Evolutionary conservation across 441 rosid genomes (phyloP).

Genomic region (Oxalis stricta): DNA sequence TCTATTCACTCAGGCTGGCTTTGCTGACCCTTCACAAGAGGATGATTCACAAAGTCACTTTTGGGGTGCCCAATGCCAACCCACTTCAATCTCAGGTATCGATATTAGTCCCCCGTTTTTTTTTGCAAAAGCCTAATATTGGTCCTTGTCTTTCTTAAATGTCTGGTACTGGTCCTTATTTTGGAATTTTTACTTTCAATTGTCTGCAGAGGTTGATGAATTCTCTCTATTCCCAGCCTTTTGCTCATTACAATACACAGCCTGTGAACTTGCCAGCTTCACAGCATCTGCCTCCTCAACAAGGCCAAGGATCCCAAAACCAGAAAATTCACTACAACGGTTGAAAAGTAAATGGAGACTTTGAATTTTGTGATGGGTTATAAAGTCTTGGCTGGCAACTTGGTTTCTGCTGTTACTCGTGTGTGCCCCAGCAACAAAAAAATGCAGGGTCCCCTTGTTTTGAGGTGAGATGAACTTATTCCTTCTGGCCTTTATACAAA

Average conservation of each 20-base stretch:
- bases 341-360: conserved; percentile 26
- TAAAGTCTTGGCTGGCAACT: conserved; percentile 63
- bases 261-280: conserved; percentile 53
- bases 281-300: conserved; percentile 65
- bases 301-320: conserved; percentile 73
- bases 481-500: too few species aligned
- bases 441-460: conserved; percentile 25
- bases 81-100: conserved; percentile 87
- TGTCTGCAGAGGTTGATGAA: conserved; percentile 68
- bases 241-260: conserved; percentile 66
- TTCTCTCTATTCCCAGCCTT: conserved; percentile 92
- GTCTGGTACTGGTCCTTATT: too few species aligned
- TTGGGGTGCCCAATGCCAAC: conserved; percentile 61
- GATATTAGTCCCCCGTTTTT: too few species aligned
- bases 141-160: too few species aligned
- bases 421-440: conserved; percentile 28
- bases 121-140: too few species aligned
- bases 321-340: conserved; percentile 78
- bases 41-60: conserved; percentile 72
- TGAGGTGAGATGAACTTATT: conserved; percentile 32
- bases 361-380: conserved; percentile 54
- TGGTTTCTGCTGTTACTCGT: conserved; percentile 72
- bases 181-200: too few species aligned
- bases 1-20: conserved; percentile 83
- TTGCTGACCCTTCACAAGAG: conserved; percentile 71